Base-by-base conservation (phyloP, 192 early-diverging fungal genomes). In the Backusella liffmaniae region DNA sequence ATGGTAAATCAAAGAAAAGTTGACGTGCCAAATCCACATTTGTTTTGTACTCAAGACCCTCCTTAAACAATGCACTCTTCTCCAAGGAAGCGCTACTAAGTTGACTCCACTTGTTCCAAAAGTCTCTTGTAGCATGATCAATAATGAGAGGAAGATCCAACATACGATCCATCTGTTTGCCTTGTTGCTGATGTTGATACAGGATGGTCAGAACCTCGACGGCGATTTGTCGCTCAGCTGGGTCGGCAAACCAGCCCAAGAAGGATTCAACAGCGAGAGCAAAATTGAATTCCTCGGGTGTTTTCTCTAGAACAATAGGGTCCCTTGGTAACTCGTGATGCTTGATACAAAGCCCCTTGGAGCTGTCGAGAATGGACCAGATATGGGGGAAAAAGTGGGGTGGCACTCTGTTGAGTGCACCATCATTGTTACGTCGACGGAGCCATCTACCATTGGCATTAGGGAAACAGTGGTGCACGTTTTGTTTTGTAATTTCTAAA, bases 221-320 rank as follows among this genome's bases (percentile, higher is more conserved):
- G 0, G 88, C 88, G 34, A 93, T 86, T 79, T 95, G 93, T 36
- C 92, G 90, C 77, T 94, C 94, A 15, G 94, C 93, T 2, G 94
- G 93, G 56, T 95, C 92, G 1, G 82, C 72, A 65, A 92, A 90
- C 66, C 85, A 86, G 9, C 90, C 92, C 77, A 94, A 84, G 46
- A 94, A 89, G 72, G 82, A 83, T 80, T 95, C 94, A 0, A 94
- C 87, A 59, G 89, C 88, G 13, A 94, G 74, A 0, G 90, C 94
- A 86, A 96, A 96, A 76, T 93, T 96, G 76, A 93, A 88, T 82
- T 96, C 92, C 53, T 94, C 92, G 1, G 94, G 84, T 0, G 94
- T 96, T 83, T 91, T 92, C 65, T 94, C 94, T 53, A 88, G 89
- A 10, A 94, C 84, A 10, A 91, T 93, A 41, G 94, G 93, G 46